These are phyloP conservation scores for Pythium sp. DNA, from an alignment of 352 stramenopile species.

Conservation along the genomic window DNA sequence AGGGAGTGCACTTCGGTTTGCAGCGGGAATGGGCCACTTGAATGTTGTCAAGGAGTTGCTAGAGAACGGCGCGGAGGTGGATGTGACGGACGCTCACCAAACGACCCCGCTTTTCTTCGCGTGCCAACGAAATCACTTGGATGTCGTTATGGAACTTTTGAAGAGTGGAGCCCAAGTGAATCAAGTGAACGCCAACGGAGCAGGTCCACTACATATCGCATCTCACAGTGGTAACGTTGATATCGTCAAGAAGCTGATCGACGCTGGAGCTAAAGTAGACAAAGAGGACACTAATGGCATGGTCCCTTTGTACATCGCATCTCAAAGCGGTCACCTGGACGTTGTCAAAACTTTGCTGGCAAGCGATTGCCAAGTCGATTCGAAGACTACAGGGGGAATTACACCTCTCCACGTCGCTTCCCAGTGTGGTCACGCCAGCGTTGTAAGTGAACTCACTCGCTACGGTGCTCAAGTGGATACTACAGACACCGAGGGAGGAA, in stretches of 20 bases:
- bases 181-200: not conserved
- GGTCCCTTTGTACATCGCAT: constrained; percentile 7
- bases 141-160: not conserved
- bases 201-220: constrained; percentile 10
- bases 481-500: not conserved
- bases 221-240: not conserved
- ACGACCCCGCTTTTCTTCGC: not conserved
- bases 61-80: not conserved
- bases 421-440: not conserved
- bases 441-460: constrained; percentile 5
- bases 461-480: constrained; percentile 2
- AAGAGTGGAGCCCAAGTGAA: not conserved
- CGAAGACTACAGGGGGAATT: not conserved
- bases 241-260: constrained; percentile 2
- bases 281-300: not conserved
- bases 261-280: not conserved
- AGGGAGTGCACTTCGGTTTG: not conserved
- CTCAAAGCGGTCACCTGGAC: constrained; percentile 5
- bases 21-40: not conserved
- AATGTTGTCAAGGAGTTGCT: constrained; percentile 38
- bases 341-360: constrained; percentile 2
- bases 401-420: constrained; percentile 9
- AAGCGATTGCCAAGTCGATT: not conserved
- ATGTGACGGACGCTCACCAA: not conserved
- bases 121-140: not conserved